Base-by-base conservation (phyloP, 2,329 filamentous ascomycete genomes). In the Nannizziopsis barbatae region DNA sequence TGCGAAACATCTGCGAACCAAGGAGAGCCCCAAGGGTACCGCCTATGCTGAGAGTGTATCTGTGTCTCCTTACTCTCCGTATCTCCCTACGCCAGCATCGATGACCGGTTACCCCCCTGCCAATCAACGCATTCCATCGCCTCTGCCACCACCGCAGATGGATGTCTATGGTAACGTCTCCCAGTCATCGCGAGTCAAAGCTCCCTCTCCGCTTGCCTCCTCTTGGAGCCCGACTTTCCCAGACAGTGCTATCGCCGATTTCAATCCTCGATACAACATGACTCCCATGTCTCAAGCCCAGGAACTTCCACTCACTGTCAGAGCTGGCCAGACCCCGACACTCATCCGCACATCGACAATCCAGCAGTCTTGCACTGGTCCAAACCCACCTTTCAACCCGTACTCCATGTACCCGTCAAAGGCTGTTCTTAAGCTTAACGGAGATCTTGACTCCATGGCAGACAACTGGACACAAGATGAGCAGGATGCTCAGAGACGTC, bases 401-500 rank as follows among this genome's bases (percentile, higher is more conserved):
- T 89, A 94, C 61, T 77, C 81, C 2, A 77, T 90, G 56, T 90
- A 89, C 61, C 82, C 86, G 12, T 79, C 80, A 60, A 95, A 95
- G 69, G 92, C 89, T 0, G 73, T 83, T 14, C 72, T 96, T 27
- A 87, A 92, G 60, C 83, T 96, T 51, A 78, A 84, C 47, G 89
- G 89, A 15, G 86, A 95, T 59, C 75, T 98, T 42, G 81, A 88
- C 45, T 71, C 74, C 6, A 95, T 96, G 90, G 80, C 81, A 0
- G 77, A 84, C 53, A 77, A 81, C 53, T 98, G 92, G 92, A 83
- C 79, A 0, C 68, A 75, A 22, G 87, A 94, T 53, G 92, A 98
- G 65, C 81, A 80, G 68, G 77, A 82, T 33, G 80, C 80, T 46
- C 84, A 85, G 58, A 76, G 92, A 41, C 79, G 92, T 32, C 81